These are phyloP conservation scores for Ceratocystis huliohia DNA, from an alignment of 2,329 filamentous ascomycete species.

Conservation along the genomic window DNA sequence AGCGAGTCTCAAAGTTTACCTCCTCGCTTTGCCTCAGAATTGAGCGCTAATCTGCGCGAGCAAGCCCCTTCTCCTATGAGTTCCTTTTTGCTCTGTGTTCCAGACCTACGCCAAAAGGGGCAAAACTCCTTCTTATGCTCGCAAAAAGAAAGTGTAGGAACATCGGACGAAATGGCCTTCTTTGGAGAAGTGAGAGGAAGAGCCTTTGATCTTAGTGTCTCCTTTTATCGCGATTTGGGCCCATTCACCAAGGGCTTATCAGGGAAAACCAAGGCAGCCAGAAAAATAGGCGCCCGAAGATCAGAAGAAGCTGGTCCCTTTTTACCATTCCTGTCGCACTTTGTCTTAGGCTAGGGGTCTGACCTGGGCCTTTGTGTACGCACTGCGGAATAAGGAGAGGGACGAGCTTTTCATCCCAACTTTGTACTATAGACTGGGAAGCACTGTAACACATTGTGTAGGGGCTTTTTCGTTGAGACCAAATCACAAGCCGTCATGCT, in stretches of 20 bases:
- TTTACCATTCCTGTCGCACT: not conserved
- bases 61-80: not conserved
- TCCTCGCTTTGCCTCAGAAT: slow-evolving; percentile 6
- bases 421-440: not conserved
- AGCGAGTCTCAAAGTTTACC: not conserved
- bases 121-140: not conserved
- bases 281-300: not conserved
- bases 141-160: not conserved
- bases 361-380: not conserved
- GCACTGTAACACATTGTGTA: not conserved
- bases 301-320: not conserved
- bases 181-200: not conserved
- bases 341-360: not conserved
- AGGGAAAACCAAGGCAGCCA: not conserved
- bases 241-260: not conserved
- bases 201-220: not conserved
- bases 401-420: slow-evolving; percentile 1
- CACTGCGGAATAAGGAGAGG: not conserved
- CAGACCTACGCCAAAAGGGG: not conserved
- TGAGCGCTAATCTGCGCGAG: slow-evolving; percentile 2
- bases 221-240: not conserved
- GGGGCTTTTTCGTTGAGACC: no score
- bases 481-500: no score
- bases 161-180: not conserved
- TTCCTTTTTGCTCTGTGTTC: not conserved